Evolutionary conservation across 1,284 basidiomycete species (phyloP), one percentile per base, ranked within the genome.

Genomic region (Cystobasidium sp.): DNA sequence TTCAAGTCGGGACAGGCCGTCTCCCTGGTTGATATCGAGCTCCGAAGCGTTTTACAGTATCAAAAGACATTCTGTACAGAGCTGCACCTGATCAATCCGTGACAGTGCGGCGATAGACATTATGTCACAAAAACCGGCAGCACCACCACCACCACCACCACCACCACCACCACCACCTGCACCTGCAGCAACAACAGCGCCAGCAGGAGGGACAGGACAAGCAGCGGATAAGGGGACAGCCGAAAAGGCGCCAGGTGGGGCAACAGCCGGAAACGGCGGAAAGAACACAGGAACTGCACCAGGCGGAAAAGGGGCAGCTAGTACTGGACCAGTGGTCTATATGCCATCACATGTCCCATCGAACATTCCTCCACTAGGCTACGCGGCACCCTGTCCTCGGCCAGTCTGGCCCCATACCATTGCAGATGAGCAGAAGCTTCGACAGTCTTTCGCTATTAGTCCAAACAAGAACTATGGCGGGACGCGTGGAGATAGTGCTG

Each of bases 391-490:
- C 1, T 5, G 2, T 31, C 31, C 2, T 31, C 31, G 31, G n/a
- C 18, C 64, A 37, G 51, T 22, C 31, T 52, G 51, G 31, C 49
- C 49, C 18, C 6, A 31, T 7, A 53, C 47, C 18, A 24, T 41
- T 8, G 31, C 7, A 3, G 49, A 66, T 16, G 31, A n/a, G 37
- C 49, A 43, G 22, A 37, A 6, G 24, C 51, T 66, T 4, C 47
- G 64, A 8, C 64, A 43, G 3, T 41, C 49, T 1, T 52, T 66
- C n/a, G 47, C 64, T 3, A 39, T 39, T 16, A 52, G n/a, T 18
- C 49, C 49, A 39, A 37, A 37, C 49, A 66, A 66, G 37, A 53
- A 47, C 20, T 66, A 66, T 24, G 66, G 66, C 9, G 66, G 66
- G 6, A 43, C 43, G 7, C 37, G 55, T 1, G 66, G 66, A 31